A percentile compares a stretch with the other conserved stretches of the same genome.
Evolutionary conservation across 768 basidiomycete genomes (phyloP).

Genomic region (Chiua virens): DNA sequence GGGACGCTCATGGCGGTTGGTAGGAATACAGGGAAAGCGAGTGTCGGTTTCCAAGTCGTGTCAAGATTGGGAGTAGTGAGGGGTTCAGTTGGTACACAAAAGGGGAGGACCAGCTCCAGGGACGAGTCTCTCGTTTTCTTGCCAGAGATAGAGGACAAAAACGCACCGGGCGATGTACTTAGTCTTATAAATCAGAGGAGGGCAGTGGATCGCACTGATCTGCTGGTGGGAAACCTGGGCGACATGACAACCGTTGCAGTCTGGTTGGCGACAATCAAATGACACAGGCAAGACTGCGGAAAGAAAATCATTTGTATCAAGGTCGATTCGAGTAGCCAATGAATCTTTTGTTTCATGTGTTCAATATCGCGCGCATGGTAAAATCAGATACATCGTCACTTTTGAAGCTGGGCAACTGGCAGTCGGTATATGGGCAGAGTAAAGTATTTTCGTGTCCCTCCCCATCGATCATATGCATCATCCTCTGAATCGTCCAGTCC

Average conservation of each 20-base stretch:
- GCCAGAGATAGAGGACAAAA: neutral
- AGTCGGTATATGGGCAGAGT: constrained; percentile 72
- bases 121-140: neutral
- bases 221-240: neutral
- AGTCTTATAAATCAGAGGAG: neutral
- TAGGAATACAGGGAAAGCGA: too few relatives aligned
- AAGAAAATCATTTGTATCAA: too few relatives aligned
- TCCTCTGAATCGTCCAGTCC: constrained; percentile 40
- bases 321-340: neutral
- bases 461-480: constrained; percentile 74
- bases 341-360: neutral
- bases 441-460: constrained; percentile 74
- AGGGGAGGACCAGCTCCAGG: constrained; percentile 23
- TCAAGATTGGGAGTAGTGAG: neutral
- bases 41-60: too few relatives aligned
- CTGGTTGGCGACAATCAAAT: constrained; percentile 5
- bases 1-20: constrained; percentile 13
- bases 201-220: neutral
- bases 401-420: constrained; percentile 46
- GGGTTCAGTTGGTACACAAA: neutral
- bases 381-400: constrained; percentile 1
- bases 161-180: neutral
- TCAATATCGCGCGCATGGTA: too few relatives aligned
- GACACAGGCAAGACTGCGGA: too few relatives aligned
- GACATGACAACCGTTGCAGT: constrained; percentile 18